Evolutionary conservation across 192 early-diverging fungal species (phyloP).

Genomic region (Rhizoclosmatium sp.): DNA sequence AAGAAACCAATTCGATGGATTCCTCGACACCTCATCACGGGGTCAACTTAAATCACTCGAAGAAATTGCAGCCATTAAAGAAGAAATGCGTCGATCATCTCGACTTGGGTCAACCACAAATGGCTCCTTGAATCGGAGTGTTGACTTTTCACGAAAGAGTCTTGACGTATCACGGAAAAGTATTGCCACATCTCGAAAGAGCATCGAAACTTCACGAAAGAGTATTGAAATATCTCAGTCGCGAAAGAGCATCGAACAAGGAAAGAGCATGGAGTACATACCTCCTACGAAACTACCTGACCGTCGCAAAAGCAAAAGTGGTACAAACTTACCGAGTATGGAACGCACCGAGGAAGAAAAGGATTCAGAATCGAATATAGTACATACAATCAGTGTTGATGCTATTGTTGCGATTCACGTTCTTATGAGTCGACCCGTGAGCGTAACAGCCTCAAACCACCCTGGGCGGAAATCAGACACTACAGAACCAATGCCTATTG

Average conservation of each 20-base stretch:
- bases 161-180: not conserved
- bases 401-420: not conserved
- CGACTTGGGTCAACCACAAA: not conserved
- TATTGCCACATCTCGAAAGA: not conserved
- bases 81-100: not conserved
- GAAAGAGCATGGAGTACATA: too few species aligned
- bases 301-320: not conserved
- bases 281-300: too few species aligned
- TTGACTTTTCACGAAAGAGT: not conserved
- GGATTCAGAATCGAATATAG: not conserved
- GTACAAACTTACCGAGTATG: not conserved
- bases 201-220: not conserved
- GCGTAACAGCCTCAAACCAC: too few species aligned
- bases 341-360: not conserved
- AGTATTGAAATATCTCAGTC: too few species aligned
- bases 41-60: constrained; percentile 15
- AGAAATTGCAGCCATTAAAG: constrained; percentile 19
- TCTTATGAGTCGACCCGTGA: not conserved
- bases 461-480: too few species aligned
- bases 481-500: too few species aligned
- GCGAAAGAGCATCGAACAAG: too few species aligned
- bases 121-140: not conserved
- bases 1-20: not conserved
- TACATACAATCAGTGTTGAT: not conserved
- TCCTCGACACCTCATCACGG: not conserved